phyloP scores from a whole-genome alignment of 1,284 basidiomycete genomes.

The Tilletia horrida region DNA sequence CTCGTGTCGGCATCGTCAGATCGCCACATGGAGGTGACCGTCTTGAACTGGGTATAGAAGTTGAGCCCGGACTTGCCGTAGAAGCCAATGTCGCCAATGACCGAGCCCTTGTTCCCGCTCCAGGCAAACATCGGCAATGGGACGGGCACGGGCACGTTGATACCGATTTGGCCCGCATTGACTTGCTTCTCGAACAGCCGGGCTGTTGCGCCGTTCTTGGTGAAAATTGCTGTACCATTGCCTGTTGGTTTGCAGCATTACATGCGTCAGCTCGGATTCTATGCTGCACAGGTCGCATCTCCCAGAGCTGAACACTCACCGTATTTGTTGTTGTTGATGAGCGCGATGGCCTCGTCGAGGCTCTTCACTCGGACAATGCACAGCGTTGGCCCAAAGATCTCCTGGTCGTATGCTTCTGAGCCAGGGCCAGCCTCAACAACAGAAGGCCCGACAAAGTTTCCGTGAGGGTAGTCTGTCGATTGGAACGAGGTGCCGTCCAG shows the following conservation, averaged over 20 bases:
- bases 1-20: conserved; percentile 35
- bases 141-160: conserved; percentile 84
- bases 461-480: conserved; percentile 75
- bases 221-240: conserved; percentile 95
- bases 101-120: conserved; percentile 85
- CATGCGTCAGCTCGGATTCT: too few species aligned
- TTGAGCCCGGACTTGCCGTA: conserved; percentile 44
- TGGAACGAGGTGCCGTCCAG: conserved; percentile 76
- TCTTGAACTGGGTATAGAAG: conserved; percentile 49
- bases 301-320: conserved; percentile 20
- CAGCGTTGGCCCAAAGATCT: conserved; percentile 92
- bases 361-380: conserved; percentile 75
- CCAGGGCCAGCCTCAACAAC: conserved; percentile 75
- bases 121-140: conserved; percentile 85
- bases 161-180: conserved; percentile 74
- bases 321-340: conserved; percentile 76
- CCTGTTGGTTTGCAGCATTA: conserved; percentile 57
- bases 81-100: conserved; percentile 63
- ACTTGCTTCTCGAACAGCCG: conserved; percentile 86
- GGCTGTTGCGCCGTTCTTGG: conserved; percentile 91
- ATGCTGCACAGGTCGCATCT: too few species aligned
- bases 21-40: conserved; percentile 38
- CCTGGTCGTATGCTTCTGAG: conserved; percentile 77
- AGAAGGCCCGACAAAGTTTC: conserved; percentile 94
- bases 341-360: conserved; percentile 82